Conservation (phyloP, 2,329 filamentous ascomycete genomes). For the Mariannaea sp. region DNA sequence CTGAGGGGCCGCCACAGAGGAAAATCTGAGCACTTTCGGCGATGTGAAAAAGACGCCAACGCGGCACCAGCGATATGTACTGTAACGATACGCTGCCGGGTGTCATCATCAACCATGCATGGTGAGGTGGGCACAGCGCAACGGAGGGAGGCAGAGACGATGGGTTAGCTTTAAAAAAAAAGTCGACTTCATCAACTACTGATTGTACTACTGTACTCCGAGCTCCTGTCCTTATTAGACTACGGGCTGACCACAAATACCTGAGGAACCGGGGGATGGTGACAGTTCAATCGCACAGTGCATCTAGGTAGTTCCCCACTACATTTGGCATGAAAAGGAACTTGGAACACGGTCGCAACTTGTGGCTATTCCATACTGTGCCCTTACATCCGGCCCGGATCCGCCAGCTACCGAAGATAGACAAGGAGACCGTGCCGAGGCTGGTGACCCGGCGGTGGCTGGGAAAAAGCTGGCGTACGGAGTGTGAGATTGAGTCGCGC, state of each 20-base stretch:
- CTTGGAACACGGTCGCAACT: background rate
- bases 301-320: background rate
- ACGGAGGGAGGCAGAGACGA: slow-evolving; percentile 8
- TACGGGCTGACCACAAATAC: background rate
- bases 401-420: background rate
- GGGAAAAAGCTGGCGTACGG: slow-evolving; percentile 29
- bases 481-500: no score
- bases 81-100: slow-evolving; percentile 34
- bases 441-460: slow-evolving; percentile 17
- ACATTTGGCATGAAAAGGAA: background rate
- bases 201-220: no score
- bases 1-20: slow-evolving; percentile 3
- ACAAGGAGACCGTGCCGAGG: slow-evolving; percentile 7
- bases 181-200: no score
- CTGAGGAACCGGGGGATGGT: background rate
- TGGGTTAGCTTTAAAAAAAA: slow-evolving; percentile 3
- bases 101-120: slow-evolving; percentile 30
- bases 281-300: slow-evolving; percentile 30
- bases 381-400: slow-evolving; percentile 6
- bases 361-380: slow-evolving; percentile 15
- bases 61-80: slow-evolving; percentile 24
- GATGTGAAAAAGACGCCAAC: background rate
- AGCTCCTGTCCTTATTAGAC: no score
- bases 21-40: slow-evolving; percentile 3
- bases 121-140: slow-evolving; percentile 35